Evolutionary conservation across 306 rosid species (phyloP).

Genomic region (Cicer chorassanicum): DNA sequence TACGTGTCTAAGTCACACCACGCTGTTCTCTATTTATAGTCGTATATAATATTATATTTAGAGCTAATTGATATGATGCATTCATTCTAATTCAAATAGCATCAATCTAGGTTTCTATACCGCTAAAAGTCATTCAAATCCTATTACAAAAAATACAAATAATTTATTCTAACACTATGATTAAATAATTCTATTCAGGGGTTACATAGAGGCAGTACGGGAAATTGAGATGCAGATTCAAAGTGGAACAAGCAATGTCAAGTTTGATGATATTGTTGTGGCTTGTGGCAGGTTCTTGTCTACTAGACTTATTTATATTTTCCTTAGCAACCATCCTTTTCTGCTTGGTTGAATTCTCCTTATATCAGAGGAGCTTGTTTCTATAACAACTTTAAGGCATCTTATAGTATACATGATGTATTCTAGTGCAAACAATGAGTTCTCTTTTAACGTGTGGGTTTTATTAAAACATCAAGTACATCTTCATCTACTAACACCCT

Average conservation of each 20-base stretch:
- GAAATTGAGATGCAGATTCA: conserved; percentile 89
- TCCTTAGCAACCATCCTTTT: conserved; percentile 26
- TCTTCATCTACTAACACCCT: conserved; percentile 34
- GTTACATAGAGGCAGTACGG: conserved; percentile 78
- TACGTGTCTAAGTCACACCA: not conserved
- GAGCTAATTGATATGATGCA: conserved; percentile 1
- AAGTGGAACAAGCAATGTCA: conserved; percentile 49
- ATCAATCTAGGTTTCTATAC: not conserved
- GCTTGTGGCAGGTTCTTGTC: conserved; percentile 90
- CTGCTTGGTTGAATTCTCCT: conserved; percentile 17
- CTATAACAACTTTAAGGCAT: conserved; percentile 33
- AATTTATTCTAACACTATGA: not conserved
- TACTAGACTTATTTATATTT: conserved; percentile 46
- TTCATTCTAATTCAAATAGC: not conserved
- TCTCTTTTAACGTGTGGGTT: conserved; percentile 22
- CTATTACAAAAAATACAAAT: not conserved
- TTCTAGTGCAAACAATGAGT: conserved; percentile 4
- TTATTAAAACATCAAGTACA: conserved; percentile 11
- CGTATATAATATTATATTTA: not conserved
- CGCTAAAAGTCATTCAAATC: not conserved
- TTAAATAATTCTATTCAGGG: conserved; percentile 63
- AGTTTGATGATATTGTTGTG: conserved; percentile 90
- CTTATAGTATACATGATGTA: conserved; percentile 39
- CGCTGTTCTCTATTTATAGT: not conserved
- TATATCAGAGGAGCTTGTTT: conserved; percentile 20